These are phyloP conservation scores for Wickerhamiella cacticola DNA, from an alignment of 805 yeast species.

Conservation along the genomic window DNA sequence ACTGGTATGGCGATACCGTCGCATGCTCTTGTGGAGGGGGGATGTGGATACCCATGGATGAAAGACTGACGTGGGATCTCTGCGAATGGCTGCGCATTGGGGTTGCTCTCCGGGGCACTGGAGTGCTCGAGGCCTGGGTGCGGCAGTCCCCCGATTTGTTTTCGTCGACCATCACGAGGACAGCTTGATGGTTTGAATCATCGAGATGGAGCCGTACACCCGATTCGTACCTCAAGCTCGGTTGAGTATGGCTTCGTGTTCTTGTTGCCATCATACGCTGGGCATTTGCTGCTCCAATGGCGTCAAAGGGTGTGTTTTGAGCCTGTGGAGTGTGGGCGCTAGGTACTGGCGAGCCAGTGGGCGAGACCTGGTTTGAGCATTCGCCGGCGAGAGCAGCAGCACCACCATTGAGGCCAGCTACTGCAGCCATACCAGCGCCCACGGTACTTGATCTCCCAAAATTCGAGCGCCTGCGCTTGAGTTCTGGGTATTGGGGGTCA, in stretches of 20 bases:
- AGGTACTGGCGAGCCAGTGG: constrained; percentile 11
- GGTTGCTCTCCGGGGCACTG: not conserved
- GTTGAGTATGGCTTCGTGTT: constrained; percentile 12
- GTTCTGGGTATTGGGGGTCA: constrained; percentile 5
- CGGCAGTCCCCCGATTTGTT: not conserved
- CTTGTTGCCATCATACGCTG: constrained; percentile 6
- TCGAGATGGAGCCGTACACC: constrained; percentile 12
- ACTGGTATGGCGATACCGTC: constrained; percentile 3
- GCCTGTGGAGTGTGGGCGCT: not conserved
- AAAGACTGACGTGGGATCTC: not conserved
- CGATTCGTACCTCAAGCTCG: constrained; percentile 6
- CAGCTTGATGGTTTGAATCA: constrained; percentile 12
- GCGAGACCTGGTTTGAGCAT: constrained; percentile 11
- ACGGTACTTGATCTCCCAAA: not conserved
- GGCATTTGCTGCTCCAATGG: constrained; percentile 9
- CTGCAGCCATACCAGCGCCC: not conserved
- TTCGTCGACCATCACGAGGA: constrained; percentile 10
- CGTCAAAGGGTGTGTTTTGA: constrained; percentile 7
- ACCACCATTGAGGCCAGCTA: not conserved
- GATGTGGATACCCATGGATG: not conserved
- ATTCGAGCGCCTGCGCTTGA: constrained; percentile 14
- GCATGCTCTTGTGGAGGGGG: not conserved
- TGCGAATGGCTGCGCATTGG: not conserved
- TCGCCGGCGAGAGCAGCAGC: not conserved
- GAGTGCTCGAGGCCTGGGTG: not conserved